Percentiles rank a stretch among this genome's conserved stretches.
These are phyloP conservation scores for Pharnaceum exiguum DNA, from an alignment of 148 eudicot species.

Conservation along the genomic window DNA sequence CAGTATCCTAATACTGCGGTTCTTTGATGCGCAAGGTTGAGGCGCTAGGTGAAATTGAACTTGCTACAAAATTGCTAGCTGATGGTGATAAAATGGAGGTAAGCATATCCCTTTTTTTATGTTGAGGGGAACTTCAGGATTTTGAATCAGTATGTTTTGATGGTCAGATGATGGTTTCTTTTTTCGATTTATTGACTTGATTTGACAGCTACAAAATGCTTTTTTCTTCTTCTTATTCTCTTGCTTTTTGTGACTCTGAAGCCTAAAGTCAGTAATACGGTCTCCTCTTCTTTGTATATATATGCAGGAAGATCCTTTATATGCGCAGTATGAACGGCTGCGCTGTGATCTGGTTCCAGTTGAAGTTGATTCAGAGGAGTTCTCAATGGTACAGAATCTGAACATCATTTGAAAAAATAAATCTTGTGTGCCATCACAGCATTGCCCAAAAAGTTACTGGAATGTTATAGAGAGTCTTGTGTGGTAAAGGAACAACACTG, in stretches of 20 bases:
- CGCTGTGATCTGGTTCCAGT: slow-evolving; percentile 63
- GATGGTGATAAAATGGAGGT: slow-evolving; percentile 43
- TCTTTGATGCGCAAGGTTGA: slow-evolving; percentile 60
- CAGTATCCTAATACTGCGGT: slow-evolving; percentile 3
- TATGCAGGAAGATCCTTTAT: slow-evolving; percentile 77
- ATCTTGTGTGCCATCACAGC: background rate
- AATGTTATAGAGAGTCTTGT: too few relatives aligned
- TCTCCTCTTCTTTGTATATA: slow-evolving; percentile 2
- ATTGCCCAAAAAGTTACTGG: too few relatives aligned
- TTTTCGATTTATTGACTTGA: background rate
- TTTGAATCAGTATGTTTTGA: too few relatives aligned
- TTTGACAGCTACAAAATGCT: background rate
- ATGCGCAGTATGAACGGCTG: slow-evolving; percentile 75
- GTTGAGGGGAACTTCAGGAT: background rate
- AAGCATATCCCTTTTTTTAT: slow-evolving; percentile 4
- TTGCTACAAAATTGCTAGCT: slow-evolving; percentile 79
- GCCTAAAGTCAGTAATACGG: background rate
- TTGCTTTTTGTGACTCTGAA: background rate
- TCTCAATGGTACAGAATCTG: slow-evolving; percentile 48
- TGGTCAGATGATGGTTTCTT: background rate
- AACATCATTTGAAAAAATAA: background rate
- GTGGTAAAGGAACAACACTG: too few relatives aligned
- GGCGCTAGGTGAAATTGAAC: slow-evolving; percentile 92
- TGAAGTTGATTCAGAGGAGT: slow-evolving; percentile 71
- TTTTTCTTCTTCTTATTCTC: slow-evolving; percentile 1